These are phyloP conservation scores for Vickermania ingenoplastis DNA, from an alignment of 208 protist species.

Conservation along the genomic window DNA sequence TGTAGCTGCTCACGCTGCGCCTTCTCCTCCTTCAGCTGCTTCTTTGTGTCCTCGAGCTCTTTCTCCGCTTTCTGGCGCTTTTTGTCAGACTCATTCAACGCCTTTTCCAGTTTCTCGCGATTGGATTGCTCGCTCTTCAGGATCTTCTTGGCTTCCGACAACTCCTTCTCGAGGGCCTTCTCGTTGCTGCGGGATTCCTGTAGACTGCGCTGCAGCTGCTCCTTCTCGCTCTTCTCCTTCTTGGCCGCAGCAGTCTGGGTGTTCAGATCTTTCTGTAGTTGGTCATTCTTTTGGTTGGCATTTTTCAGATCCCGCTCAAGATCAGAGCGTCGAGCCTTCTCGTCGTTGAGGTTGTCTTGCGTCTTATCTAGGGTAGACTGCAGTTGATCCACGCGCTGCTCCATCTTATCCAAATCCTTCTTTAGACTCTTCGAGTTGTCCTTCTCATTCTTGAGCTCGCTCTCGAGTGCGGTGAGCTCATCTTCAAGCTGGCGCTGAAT, in stretches of 20 bases:
- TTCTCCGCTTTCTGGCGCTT: not conserved
- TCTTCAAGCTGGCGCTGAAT: not conserved
- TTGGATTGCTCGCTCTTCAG: not conserved
- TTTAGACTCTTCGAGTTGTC: not conserved
- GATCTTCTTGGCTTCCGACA: not conserved
- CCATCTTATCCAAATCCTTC: not conserved
- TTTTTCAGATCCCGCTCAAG: not conserved
- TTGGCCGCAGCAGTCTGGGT: not conserved
- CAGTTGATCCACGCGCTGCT: not conserved
- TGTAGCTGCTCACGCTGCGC: slow-evolving; percentile 2
- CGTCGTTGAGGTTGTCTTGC: not conserved
- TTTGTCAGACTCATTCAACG: not conserved
- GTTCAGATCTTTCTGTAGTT: not conserved
- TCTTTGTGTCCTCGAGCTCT: not conserved
- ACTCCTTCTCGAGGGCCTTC: slow-evolving; percentile 3
- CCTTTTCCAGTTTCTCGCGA: not conserved
- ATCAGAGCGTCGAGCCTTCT: not conserved
- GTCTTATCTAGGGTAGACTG: not conserved
- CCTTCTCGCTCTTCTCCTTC: not conserved
- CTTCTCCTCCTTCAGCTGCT: slow-evolving; percentile 1
- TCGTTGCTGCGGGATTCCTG: not conserved
- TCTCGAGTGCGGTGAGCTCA: slow-evolving; percentile 10
- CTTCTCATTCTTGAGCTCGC: slow-evolving; percentile 9
- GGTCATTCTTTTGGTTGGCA: not conserved
- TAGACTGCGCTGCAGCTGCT: not conserved